Evolutionary conservation across 2,329 filamentous ascomycete genomes (phyloP), one percentile per base, ranked within the genome.

Genomic region (Diaporthe ampelina): DNA sequence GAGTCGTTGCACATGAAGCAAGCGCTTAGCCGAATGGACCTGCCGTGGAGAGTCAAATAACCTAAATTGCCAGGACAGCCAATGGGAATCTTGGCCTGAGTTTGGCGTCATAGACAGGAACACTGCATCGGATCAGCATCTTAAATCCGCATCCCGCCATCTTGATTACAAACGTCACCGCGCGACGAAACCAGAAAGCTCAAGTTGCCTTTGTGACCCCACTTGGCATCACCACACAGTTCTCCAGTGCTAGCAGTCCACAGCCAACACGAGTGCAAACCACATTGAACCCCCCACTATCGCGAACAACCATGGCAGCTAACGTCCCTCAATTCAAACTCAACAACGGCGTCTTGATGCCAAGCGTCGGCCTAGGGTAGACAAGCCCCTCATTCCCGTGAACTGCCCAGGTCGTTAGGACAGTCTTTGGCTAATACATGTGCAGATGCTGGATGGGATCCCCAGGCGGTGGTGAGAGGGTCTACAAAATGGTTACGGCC

Each of bases 401-500:
- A 13, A 19, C 8, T 61, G 17, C 15, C 4, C 32, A 3, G 6
- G 10, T 21, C 1, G 35, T 32, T 15, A n/a, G 6, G 37, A 6
- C 11, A 48, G 19, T 58, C 45, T 37, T 37, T 54, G 57, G 35
- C 61, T 74, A 32, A 74, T 59, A 3, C n/a, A 3, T 8, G 7
- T 37, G 10, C 63, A 73, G 74, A 35, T 75, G 72, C 68, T 75
- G 72, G 72, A 75, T 75, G 74, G 72, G 72, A 32, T 29, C 35
- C 21, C 21, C 11, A 7, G 74, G 67, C 45, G 68, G 74, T 21
- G 68, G 67, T 40, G 65, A 72, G 43, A 48, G 15, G 35, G 74
- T 72, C 32, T 69, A 76, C 54, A 21, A 70, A 1, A 75, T 75
- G 73, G 50, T 84, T 69, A 74, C 78, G 71, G 76, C 79, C 69